A percentile compares a stretch with the other conserved stretches of the same genome.
phyloP scores from a whole-genome alignment of 2,329 filamentous ascomycete genomes.

The Pseudogymnoascus sp. region DNA sequence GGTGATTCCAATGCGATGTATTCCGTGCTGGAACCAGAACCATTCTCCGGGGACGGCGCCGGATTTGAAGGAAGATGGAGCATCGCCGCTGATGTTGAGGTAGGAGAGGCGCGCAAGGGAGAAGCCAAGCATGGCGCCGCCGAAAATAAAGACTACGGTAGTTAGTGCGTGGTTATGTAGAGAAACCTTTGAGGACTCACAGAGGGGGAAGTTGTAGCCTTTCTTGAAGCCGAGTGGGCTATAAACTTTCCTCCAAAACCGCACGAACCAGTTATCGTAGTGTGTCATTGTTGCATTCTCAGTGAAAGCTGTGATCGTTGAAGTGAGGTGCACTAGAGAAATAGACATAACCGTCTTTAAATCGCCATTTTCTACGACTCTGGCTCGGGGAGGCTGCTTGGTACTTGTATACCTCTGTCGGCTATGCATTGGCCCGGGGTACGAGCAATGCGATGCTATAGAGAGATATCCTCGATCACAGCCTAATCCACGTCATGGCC shows the following conservation, averaged over 20 bases:
- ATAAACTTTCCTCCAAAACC: constrained; percentile 46
- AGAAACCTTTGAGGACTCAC: constrained; percentile 10
- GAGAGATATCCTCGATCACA: background rate
- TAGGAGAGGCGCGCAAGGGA: constrained; percentile 15
- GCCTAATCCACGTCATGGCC: background rate
- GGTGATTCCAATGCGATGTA: constrained; percentile 34
- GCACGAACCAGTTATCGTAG: constrained; percentile 8
- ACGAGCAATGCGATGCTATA: background rate
- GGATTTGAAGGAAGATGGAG: constrained; percentile 15
- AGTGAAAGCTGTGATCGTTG: background rate
- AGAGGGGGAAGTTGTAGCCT: constrained; percentile 48
- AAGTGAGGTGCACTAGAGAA: background rate
- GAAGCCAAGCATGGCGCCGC: constrained; percentile 20
- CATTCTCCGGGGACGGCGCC: constrained; percentile 33
- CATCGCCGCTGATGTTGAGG: constrained; percentile 20
- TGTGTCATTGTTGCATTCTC: background rate
- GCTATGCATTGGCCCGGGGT: background rate
- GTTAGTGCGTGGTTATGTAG: background rate
- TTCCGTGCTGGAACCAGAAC: constrained; percentile 29
- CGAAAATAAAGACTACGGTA: constrained; percentile 16
- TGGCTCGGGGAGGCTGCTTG: background rate
- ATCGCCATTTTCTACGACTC: background rate
- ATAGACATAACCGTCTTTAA: background rate
- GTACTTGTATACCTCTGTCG: background rate
- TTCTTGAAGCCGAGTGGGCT: constrained; percentile 53